Conservation (phyloP, 2,329 filamentous ascomycete genomes). For the Penicillium sumatraense region DNA sequence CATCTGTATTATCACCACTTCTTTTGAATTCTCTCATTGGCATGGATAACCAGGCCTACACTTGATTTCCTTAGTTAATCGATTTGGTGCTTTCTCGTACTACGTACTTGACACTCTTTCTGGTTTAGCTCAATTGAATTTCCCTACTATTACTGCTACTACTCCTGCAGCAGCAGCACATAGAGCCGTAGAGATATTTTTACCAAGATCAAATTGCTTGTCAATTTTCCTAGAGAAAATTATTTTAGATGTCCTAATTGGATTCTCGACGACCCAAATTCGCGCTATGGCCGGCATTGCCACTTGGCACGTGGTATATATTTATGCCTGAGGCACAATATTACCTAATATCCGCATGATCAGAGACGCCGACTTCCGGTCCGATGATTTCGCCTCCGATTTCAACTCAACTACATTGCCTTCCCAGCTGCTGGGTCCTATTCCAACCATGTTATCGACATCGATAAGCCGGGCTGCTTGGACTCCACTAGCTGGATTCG, state of each 20-base stretch:
- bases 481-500: slow-evolving; percentile 40
- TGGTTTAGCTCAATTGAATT: background rate
- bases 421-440: slow-evolving; percentile 31
- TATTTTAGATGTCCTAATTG: background rate
- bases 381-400: slow-evolving; percentile 43
- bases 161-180: background rate
- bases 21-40: slow-evolving; percentile 11
- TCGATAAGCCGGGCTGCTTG: slow-evolving; percentile 52
- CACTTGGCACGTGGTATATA: background rate
- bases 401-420: slow-evolving; percentile 32
- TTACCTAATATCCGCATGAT: slow-evolving; percentile 42
- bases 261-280: too few species aligned
- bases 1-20: slow-evolving; percentile 26
- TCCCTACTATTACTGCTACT: background rate
- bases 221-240: background rate
- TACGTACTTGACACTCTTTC: background rate
- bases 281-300: too few species aligned
- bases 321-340: slow-evolving; percentile 29
- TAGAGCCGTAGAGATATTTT: background rate
- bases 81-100: background rate
- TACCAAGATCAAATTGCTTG: background rate
- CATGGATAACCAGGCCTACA: background rate
- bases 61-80: background rate
- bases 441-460: slow-evolving; percentile 48
- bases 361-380: slow-evolving; percentile 34